A percentile compares a stretch with the other conserved stretches of the same genome.
Evolutionary conservation across 1,284 basidiomycete genomes (phyloP).

Genomic region (Ustilago esculenta): DNA sequence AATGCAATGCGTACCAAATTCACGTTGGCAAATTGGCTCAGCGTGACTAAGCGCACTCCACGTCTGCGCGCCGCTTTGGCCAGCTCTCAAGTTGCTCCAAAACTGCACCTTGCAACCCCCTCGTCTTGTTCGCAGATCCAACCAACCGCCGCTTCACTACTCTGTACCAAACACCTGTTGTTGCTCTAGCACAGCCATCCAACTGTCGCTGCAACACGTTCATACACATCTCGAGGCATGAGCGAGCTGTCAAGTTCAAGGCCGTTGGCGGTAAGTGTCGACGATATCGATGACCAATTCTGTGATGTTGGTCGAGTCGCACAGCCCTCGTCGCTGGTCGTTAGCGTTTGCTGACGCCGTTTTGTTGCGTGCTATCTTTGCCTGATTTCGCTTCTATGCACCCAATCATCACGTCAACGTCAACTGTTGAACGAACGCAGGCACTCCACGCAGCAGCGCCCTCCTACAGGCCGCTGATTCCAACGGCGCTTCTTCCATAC

Average conservation of each 20-base stretch:
- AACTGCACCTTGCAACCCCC: constrained; percentile 3
- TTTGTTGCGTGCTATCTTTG: not conserved
- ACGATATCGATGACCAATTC: too few species aligned
- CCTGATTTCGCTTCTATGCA: not conserved
- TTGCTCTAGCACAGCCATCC: too few species aligned
- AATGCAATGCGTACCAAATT: not conserved
- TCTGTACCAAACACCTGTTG: too few species aligned
- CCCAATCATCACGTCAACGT: not conserved
- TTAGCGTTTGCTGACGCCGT: constrained; percentile 11
- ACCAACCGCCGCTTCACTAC: too few species aligned
- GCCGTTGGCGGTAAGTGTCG: constrained; percentile 36
- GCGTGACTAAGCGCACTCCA: constrained; percentile 25
- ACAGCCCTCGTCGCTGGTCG: constrained; percentile 34
- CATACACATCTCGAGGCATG: constrained; percentile 2
- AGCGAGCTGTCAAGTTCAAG: constrained; percentile 6
- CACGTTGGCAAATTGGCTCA: not conserved
- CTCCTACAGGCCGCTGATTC: constrained; percentile 43
- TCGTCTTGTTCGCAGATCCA: too few species aligned
- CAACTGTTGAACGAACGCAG: constrained; percentile 8
- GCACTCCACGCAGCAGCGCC: constrained; percentile 30
- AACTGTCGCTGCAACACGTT: not conserved
- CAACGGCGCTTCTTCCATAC: constrained; percentile 43
- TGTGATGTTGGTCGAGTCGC: too few species aligned
- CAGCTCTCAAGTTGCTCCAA: constrained; percentile 25
- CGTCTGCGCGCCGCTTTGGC: constrained; percentile 32